phyloP scores from a whole-genome alignment of 2,329 filamentous ascomycete genomes.

The Fusarium sulawesiense region DNA sequence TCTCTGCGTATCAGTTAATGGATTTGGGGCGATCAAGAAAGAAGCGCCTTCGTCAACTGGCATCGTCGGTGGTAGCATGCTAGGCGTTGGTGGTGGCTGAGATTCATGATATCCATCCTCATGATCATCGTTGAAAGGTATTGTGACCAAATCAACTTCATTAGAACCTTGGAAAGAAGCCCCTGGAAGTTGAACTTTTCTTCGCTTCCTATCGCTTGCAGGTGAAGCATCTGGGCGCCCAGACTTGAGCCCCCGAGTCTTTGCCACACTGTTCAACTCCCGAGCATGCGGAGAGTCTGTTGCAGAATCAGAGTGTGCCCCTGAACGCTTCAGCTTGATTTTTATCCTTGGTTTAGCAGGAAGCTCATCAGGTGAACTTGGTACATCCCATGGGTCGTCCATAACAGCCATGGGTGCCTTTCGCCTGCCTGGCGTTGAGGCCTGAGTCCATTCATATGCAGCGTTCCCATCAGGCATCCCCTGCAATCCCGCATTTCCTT shows the following conservation, averaged over 20 bases:
- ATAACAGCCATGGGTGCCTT: slow-evolving; percentile 39
- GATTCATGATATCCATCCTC: slow-evolving; percentile 16
- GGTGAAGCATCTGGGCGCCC: slow-evolving; percentile 5
- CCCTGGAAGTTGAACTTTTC: slow-evolving; percentile 32
- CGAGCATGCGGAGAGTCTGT: background rate
- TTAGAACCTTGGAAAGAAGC: slow-evolving; percentile 34
- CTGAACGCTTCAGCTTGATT: slow-evolving; percentile 30
- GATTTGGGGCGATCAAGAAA: slow-evolving; percentile 50
- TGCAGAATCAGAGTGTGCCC: slow-evolving; percentile 3
- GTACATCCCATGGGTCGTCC: slow-evolving; percentile 58
- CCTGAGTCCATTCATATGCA: slow-evolving; percentile 48
- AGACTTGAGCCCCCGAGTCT: background rate
- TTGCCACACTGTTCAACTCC: background rate
- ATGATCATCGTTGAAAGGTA: slow-evolving; percentile 40
- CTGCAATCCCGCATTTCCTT: slow-evolving; percentile 17
- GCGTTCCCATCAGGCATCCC: slow-evolving; percentile 25
- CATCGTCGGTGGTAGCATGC: slow-evolving; percentile 46
- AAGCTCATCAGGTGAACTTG: slow-evolving; percentile 54
- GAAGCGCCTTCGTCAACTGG: slow-evolving; percentile 45
- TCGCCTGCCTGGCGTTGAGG: slow-evolving; percentile 49
- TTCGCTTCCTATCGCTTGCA: slow-evolving; percentile 38
- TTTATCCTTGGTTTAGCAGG: slow-evolving; percentile 25
- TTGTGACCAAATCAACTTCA: slow-evolving; percentile 43
- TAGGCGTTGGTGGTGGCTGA: slow-evolving; percentile 30
- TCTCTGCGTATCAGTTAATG: slow-evolving; percentile 54